Base-by-base conservation (phyloP, 768 basidiomycete genomes). In the Amyloporia xantha region DNA sequence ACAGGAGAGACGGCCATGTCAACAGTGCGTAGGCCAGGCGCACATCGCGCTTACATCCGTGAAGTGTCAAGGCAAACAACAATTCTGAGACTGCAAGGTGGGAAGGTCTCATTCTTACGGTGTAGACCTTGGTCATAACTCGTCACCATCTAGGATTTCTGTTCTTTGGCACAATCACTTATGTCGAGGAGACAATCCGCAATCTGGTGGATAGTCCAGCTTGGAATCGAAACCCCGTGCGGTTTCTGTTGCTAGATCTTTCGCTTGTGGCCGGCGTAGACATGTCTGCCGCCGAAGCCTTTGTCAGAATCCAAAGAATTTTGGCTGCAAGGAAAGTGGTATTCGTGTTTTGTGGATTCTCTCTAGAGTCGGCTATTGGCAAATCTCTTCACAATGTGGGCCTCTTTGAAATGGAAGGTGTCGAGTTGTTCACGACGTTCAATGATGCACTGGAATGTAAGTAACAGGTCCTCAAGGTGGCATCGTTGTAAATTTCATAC, bases 261-360 rank as follows among this genome's bases (percentile, higher is more conserved):
- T 71, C 85, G 26, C 79, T 91, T 26, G 93, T 92, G 1, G 79
- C 79, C 9, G 93, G 94, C 0, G 84, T 98, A 23, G 95, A 99
- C 65, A 85, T 96, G 77, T 94, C 90, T 0, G 81, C 94, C 2
- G 91, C 94, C 1, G 95, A 98, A 60, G 95, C 94, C 0, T 91
- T 97, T 55, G 88, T 97, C 33, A 79, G 95, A 9, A 76, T 97
- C 6, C 92, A 95, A 55, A 76, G 94, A 5, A 60, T 97, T 7
- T 70, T 97, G 24, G 71, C 78, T 4, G 78, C 79, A 2, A 86
- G 85, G 59, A 73, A 73, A n/a, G 85, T 97, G 47, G 77, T 84
- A 1, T 72, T 99, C 19, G 90, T 97, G 19, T 80, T 99, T 50
- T 98, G 94, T 62, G 95, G 95, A 0, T 78, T 88, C 41, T 65